These are phyloP conservation scores for Lactarius pseudohatsudake DNA, from an alignment of 768 basidiomycete species.

Conservation along the genomic window DNA sequence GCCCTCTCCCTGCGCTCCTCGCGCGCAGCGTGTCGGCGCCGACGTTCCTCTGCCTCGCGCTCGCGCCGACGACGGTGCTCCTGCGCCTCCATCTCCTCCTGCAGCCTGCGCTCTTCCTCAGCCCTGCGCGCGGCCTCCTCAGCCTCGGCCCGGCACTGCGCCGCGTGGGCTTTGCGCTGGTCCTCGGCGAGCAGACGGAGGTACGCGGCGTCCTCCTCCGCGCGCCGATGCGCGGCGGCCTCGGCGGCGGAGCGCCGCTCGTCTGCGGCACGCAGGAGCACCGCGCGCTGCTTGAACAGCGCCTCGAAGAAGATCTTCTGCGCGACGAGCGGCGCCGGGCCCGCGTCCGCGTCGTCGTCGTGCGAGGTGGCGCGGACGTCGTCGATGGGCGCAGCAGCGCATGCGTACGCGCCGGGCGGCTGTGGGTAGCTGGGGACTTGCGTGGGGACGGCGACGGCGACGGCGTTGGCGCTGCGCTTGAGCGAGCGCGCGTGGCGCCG, in stretches of 20 bases:
- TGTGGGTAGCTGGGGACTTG: background rate
- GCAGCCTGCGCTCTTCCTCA: background rate
- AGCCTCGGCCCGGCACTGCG: constrained; percentile 6
- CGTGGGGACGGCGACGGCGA: background rate
- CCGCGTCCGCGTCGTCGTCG: background rate
- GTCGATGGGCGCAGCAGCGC: background rate
- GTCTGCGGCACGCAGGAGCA: background rate
- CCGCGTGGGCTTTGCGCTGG: constrained; percentile 7
- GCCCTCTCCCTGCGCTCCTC: constrained; percentile 7
- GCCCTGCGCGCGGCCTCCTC: constrained; percentile 7
- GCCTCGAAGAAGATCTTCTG: constrained; percentile 19
- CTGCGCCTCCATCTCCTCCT: background rate
- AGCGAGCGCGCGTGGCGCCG: background rate
- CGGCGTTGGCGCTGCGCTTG: constrained; percentile 3
- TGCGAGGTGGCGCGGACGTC: background rate
- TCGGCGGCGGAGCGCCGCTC: background rate
- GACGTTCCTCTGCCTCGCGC: constrained; percentile 7
- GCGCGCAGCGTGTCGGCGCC: background rate
- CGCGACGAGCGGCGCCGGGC: background rate
- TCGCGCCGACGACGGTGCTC: background rate
- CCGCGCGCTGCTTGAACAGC: constrained; percentile 1
- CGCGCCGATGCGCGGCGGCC: background rate
- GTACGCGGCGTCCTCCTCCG: constrained; percentile 12
- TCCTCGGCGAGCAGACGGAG: constrained; percentile 7
- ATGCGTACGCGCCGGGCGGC: constrained; percentile 7